A percentile compares a stretch with the other conserved stretches of the same genome.
These are phyloP conservation scores for Allantophomopsis cytisporea DNA, from an alignment of 2,329 filamentous ascomycete genomes.

Conservation along the genomic window DNA sequence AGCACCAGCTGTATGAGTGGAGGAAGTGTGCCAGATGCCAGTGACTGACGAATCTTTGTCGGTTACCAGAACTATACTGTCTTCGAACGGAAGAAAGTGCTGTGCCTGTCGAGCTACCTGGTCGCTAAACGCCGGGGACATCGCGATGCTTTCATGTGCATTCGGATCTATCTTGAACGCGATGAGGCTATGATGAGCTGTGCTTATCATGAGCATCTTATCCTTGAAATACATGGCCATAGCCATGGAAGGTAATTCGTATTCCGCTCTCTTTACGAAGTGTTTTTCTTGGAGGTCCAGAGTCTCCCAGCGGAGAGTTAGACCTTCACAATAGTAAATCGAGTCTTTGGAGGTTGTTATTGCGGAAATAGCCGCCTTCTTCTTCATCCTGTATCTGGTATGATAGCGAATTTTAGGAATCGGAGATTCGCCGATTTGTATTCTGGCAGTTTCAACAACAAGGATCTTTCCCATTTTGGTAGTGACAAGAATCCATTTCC, in stretches of 20 bases:
- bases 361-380: conserved; percentile 37
- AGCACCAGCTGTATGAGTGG: conserved; percentile 10
- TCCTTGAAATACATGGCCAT: conserved; percentile 32
- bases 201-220: conserved; percentile 16
- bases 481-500: conserved; percentile 49
- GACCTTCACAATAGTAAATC: conserved; percentile 41
- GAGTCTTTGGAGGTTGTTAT: conserved; percentile 39
- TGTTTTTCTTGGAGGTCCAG: conserved; percentile 36
- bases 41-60: conserved; percentile 16
- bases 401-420: conserved; percentile 31
- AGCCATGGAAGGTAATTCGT: conserved; percentile 38
- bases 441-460: conserved; percentile 23
- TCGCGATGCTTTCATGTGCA: neutral
- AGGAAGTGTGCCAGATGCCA: conserved; percentile 16
- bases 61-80: conserved; percentile 15
- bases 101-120: neutral
- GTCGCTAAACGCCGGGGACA: too few relatives aligned
- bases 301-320: conserved; percentile 38
- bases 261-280: conserved; percentile 30
- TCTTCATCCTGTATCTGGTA: conserved; percentile 34
- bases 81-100: conserved; percentile 1
- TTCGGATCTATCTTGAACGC: conserved; percentile 5
- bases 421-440: neutral
- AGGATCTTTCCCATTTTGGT: conserved; percentile 39
- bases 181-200: neutral